Base-by-base conservation (phyloP, 2,329 filamentous ascomycete species). In the Zalaria obscura region DNA sequence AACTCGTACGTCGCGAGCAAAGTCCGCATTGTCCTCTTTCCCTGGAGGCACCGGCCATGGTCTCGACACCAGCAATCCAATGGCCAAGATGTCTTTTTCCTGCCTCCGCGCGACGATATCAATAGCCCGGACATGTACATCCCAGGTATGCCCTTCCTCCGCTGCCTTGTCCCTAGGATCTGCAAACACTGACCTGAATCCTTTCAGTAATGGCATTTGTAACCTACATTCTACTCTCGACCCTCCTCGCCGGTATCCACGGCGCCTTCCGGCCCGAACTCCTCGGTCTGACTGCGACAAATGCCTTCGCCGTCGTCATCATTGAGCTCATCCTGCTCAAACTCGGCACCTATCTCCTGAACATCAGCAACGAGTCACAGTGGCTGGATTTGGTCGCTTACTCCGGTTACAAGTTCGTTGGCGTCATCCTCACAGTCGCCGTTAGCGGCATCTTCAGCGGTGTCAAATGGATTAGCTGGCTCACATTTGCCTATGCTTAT, bases 81-180 rank as follows among this genome's bases (percentile, higher is more conserved):
- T 60, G 50, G 65, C 61, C 43, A 66, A 64, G 57, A 80, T 52
- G 76, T 76, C 36, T 80, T 79, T 69, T 98, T 91, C 63, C 73
- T 95, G 5, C 86, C 91, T 4, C 91, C 91, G 2, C 75, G 91
- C 49, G 89, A 98, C 61, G 91, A 98, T 58, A 72, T 96, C 62
- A 98, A 98, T 65, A 93, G 86, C 50, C 91, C 93, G 10, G 91
- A 98, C 65, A 96, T 98, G 88, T 98, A 98, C 67, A 98, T 98
- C 54, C 88, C 88, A 45, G 64, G 67, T 71, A 52, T 31, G 63
- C 29, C 4, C 25, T 11, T 8, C 11, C 8, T 40, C 56, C 11
- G 6, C 34, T 36, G 31, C n/a, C 31, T n/a, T 33, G 31, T n/a
- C n/a, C 8, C 31, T n/a, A 33, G 8, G 31, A 33, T 33, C 31